Evolutionary conservation across 164 flowering plant species (phyloP).

Genomic region (Macadamia integrifolia): DNA sequence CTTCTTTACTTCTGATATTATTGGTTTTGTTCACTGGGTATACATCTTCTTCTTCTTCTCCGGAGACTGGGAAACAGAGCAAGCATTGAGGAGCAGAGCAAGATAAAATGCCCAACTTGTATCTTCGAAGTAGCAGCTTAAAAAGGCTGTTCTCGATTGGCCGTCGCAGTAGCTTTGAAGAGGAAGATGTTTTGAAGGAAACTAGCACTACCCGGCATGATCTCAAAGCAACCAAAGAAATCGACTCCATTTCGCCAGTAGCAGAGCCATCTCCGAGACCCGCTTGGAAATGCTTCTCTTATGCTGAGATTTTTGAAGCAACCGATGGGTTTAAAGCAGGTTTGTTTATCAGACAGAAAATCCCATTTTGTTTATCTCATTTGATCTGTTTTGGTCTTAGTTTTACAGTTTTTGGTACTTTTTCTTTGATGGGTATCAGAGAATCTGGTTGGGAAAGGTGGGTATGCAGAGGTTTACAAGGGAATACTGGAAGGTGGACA

Average conservation of each 20-base stretch:
- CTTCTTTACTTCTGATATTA: no score
- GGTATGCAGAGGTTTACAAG: conserved; percentile 90
- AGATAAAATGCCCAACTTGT: conserved; percentile 17
- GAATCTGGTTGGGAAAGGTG: conserved; percentile 87
- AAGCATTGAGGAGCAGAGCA: background rate
- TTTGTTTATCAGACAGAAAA: conserved; percentile 9
- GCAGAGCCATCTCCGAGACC: conserved; percentile 40
- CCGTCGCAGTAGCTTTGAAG: conserved; percentile 32
- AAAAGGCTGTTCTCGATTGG: conserved; percentile 62
- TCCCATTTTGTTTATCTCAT: background rate
- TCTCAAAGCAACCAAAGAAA: conserved; percentile 8
- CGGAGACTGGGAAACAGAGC: background rate
- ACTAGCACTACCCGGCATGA: background rate
- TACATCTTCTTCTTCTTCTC: no score
- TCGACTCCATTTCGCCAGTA: conserved; percentile 1
- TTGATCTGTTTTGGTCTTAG: background rate
- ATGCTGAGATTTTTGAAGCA: conserved; percentile 63
- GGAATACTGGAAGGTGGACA: conserved; percentile 61
- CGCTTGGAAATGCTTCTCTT: conserved; percentile 87
- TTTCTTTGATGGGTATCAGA: conserved; percentile 35
- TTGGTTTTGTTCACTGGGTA: no score
- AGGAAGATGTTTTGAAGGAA: conserved; percentile 21
- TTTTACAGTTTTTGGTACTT: background rate
- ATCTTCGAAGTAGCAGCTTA: conserved; percentile 43
- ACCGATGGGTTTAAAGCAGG: conserved; percentile 74